Conservation (phyloP, 2,329 filamentous ascomycete genomes). For the Leptodontidium sp. region DNA sequence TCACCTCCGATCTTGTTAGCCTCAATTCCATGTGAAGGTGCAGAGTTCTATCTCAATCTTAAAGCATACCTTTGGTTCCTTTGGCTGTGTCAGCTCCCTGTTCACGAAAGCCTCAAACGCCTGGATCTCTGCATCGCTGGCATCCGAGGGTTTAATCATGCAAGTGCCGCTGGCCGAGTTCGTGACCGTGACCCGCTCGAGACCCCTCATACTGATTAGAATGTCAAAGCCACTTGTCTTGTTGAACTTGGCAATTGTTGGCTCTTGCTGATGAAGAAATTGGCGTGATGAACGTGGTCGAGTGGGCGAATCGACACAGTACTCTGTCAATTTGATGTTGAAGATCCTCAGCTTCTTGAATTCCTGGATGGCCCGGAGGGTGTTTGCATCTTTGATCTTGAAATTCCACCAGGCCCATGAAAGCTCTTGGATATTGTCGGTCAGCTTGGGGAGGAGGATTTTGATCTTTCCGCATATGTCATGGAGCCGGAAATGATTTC, state of each 20-base stretch:
- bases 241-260: conserved; percentile 9
- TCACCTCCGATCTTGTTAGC: no score
- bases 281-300: background rate
- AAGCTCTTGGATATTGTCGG: conserved; percentile 6
- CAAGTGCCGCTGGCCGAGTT: background rate
- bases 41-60: no score
- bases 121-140: conserved; percentile 6
- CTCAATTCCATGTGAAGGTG: no score
- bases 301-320: background rate
- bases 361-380: background rate
- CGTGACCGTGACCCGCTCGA: background rate
- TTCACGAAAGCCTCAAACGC: conserved; percentile 14
- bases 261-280: conserved; percentile 5
- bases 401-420: conserved; percentile 12
- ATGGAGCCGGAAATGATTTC: background rate
- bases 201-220: conserved; percentile 7
- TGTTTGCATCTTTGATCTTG: conserved; percentile 8
- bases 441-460: background rate
- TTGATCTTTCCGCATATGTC: conserved; percentile 3
- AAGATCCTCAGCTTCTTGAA: conserved; percentile 8
- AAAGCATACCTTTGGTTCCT: conserved; percentile 3
- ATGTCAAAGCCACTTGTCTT: conserved; percentile 5
- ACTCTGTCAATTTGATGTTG: background rate
- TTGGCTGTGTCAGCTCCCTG: conserved; percentile 4
- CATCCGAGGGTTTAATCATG: background rate